Base-by-base conservation (phyloP, 23 red algal species). In the Gracilariopsis chorda region DNA sequence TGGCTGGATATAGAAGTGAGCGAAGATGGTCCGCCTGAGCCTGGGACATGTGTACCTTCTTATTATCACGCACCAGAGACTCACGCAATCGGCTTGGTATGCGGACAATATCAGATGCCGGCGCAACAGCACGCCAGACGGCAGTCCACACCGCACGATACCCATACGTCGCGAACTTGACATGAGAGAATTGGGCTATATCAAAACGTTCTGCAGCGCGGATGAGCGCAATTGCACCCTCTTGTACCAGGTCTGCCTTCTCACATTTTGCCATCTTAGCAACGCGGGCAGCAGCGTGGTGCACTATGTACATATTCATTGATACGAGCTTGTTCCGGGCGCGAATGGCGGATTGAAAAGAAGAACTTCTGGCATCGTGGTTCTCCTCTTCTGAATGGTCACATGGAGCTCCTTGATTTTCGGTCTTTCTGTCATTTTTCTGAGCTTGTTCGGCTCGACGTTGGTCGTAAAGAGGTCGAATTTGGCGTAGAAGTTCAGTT, bases 111-210 rank as follows among this genome's bases (percentile, higher is more conserved):
- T 88, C 51, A 36, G 41, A 59, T 10, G 46, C 73, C 2, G 81
- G 77, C 20, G 44, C 72, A 0, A 90, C 47, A 25, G 69, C 80
- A 14, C 91, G 80, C 35, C 63, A 36, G 16, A 43, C 57, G 1
- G 78, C 41, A 16, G 75, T 61, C 49, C 83, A 77, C 52, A 98
- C 79, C 36, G 92, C 91, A 41, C 80, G 57, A 16, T 48, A 84
- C 43, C 92, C 96, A 48, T 98, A 98, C 44, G 96, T 72, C 43
- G 87, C 77, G 69, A 98, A 98, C 21, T 88, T 86, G 51, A 52
- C 82, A 30, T 17, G 21, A 4, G 49, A 0, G 1, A 86, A 79
- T 5, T 51, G 23, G 23, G 32, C 4, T 2, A 52, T 27, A 45
- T 98, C 91, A 68, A 93, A 98, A 24, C 69, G 83, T 32, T 98